Evolutionary conservation across 768 basidiomycete genomes (phyloP).

Genomic region (Rhizopogon rudus): DNA sequence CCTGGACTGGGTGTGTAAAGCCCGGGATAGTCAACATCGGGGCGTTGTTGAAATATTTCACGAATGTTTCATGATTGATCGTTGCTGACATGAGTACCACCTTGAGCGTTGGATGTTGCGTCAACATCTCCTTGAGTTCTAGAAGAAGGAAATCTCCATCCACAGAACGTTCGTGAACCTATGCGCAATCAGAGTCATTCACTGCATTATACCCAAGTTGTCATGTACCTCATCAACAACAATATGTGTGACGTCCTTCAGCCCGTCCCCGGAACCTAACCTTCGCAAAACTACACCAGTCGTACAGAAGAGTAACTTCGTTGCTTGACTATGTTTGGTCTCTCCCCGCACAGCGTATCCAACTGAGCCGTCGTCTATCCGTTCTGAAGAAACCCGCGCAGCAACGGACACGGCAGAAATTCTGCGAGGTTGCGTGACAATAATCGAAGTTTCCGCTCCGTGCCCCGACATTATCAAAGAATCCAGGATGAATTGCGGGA

Average conservation of each 20-base stretch:
- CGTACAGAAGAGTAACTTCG: slow-evolving; percentile 85
- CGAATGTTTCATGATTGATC: slow-evolving; percentile 85
- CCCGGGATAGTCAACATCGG: slow-evolving; percentile 85
- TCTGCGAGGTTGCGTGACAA: slow-evolving; percentile 87
- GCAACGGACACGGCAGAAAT: slow-evolving; percentile 89
- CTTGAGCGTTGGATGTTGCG: slow-evolving; percentile 60
- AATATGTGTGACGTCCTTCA: slow-evolving; percentile 74
- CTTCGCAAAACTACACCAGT: slow-evolving; percentile 89
- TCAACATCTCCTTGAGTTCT: slow-evolving; percentile 73
- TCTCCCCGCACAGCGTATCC: slow-evolving; percentile 92
- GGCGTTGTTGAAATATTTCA: slow-evolving; percentile 76
- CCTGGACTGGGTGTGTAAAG: slow-evolving; percentile 69
- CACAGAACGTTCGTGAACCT: slow-evolving; percentile 91
- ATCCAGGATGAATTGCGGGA: slow-evolving; percentile 89
- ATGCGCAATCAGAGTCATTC: background rate
- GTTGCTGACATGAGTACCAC: slow-evolving; percentile 93
- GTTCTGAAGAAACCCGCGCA: slow-evolving; percentile 78
- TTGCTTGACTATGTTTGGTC: slow-evolving; percentile 56
- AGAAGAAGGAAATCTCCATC: slow-evolving; percentile 89
- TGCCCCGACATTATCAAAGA: slow-evolving; percentile 57
- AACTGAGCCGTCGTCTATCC: slow-evolving; percentile 69
- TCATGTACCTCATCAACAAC: slow-evolving; percentile 80
- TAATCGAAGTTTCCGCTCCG: slow-evolving; percentile 67
- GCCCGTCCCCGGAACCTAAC: slow-evolving; percentile 65
- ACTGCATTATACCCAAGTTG: background rate